A percentile compares a stretch with the other conserved stretches of the same genome.
These are phyloP conservation scores for Ascobolus immersus DNA, from an alignment of 495 filamentous ascomycete genomes.

Conservation along the genomic window DNA sequence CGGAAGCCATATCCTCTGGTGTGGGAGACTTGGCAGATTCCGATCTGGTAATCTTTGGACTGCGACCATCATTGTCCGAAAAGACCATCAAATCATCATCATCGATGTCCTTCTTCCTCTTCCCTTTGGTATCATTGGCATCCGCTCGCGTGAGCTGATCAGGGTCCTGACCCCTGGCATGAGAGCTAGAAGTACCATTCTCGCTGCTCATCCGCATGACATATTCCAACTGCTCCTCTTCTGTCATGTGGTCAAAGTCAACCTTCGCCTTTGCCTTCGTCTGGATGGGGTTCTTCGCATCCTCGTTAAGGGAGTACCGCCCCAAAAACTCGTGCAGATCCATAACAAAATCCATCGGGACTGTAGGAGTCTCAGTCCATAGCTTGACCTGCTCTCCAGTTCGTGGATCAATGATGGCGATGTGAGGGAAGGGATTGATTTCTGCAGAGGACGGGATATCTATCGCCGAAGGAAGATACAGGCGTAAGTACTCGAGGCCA, in stretches of 20 bases:
- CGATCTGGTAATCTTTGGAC: constrained; percentile 14
- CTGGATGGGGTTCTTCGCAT: constrained; percentile 78
- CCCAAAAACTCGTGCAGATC: constrained; percentile 88
- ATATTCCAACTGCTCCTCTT: constrained; percentile 89
- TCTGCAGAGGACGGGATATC: constrained; percentile 19
- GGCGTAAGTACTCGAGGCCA: constrained; percentile 55
- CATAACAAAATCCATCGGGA: constrained; percentile 57
- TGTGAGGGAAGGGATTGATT: constrained; percentile 45
- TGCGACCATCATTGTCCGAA: constrained; percentile 14
- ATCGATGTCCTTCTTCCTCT: constrained; percentile 44
- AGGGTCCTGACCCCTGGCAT: constrained; percentile 35
- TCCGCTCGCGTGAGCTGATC: constrained; percentile 41
- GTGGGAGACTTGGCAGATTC: constrained; percentile 6
- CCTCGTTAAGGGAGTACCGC: constrained; percentile 63
- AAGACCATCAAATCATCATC: constrained; percentile 17
- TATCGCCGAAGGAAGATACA: constrained; percentile 57
- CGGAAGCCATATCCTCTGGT: constrained; percentile 3
- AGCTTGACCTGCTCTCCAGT: constrained; percentile 95
- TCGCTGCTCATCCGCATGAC: constrained; percentile 34
- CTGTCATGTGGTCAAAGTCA: constrained; percentile 68
- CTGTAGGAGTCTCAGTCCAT: constrained; percentile 64
- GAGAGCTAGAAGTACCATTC: constrained; percentile 7
- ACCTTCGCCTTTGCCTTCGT: constrained; percentile 45
- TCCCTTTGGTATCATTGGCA: constrained; percentile 21
- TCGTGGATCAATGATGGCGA: constrained; percentile 81